Evolutionary conservation across 2,329 filamentous ascomycete species (phyloP).

Genomic region (Beauveria sp.): DNA sequence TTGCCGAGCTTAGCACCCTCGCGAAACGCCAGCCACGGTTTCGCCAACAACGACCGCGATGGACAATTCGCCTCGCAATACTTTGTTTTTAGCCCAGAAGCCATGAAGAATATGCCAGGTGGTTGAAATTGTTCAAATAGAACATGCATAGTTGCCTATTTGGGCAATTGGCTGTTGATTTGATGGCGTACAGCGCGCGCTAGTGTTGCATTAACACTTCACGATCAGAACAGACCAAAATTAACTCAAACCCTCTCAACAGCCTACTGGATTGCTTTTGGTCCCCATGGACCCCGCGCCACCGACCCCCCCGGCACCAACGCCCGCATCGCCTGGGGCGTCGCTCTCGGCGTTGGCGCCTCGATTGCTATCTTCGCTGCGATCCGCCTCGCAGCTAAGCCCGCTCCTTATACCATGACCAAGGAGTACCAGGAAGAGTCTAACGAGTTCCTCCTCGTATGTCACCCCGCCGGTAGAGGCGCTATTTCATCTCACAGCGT

Average conservation of each 20-base stretch:
- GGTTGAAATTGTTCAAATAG: background rate
- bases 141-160: constrained; percentile 7
- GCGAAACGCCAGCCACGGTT: constrained; percentile 12
- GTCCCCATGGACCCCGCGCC: constrained; percentile 88
- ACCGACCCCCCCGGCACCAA: constrained; percentile 75
- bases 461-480: constrained; percentile 22
- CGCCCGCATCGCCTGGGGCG: constrained; percentile 69
- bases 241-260: constrained; percentile 34
- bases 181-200: background rate
- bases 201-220: constrained; percentile 7
- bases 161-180: background rate
- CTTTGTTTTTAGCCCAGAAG: background rate
- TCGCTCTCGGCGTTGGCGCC: constrained; percentile 56
- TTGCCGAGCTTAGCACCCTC: constrained; percentile 17
- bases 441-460: constrained; percentile 89
- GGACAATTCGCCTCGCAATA: background rate
- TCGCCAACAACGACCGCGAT: constrained; percentile 13
- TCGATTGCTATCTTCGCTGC: constrained; percentile 64
- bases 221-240: constrained; percentile 17
- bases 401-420: constrained; percentile 78
- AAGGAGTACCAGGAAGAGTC: constrained; percentile 94
- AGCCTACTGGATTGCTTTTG: constrained; percentile 99
- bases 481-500: background rate
- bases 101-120: background rate
- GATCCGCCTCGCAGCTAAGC: constrained; percentile 65